phyloP scores from a whole-genome alignment of 257 asterid genomes.

The Jacaranda mimosifolia region DNA sequence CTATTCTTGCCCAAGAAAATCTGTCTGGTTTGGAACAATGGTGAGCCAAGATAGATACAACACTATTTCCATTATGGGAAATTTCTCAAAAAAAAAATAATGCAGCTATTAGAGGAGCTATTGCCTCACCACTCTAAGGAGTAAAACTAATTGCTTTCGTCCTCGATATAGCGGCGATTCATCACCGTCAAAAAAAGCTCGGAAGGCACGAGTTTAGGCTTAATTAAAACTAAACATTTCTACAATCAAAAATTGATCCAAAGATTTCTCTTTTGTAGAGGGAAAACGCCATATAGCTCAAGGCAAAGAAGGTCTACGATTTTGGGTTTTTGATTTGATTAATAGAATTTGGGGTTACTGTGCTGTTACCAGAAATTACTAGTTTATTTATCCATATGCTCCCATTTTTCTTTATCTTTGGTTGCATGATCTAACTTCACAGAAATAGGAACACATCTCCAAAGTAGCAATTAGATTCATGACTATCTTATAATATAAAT shows the following conservation, averaged over 20 bases:
- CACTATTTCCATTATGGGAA: constrained; percentile 81
- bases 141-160: constrained; percentile 91
- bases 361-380: no score
- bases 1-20: constrained; percentile 61
- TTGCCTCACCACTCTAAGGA: constrained; percentile 82
- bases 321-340: neutral
- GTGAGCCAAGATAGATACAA: constrained; percentile 72
- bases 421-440: no score
- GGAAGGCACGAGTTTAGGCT: constrained; percentile 51
- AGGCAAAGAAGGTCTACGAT: constrained; percentile 15
- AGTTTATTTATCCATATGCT: no score
- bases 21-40: constrained; percentile 79
- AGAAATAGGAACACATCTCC: no score
- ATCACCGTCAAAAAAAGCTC: constrained; percentile 57
- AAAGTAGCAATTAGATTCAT: no score
- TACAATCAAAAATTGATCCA: constrained; percentile 22
- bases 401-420: no score
- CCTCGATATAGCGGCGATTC: constrained; percentile 52
- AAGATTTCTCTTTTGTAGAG: neutral
- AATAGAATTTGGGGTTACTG: neutral
- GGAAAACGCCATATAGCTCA: neutral
- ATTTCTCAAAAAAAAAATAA: constrained; percentile 65
- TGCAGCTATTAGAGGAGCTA: constrained; percentile 35
- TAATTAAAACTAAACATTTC: constrained; percentile 44
- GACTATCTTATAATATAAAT: no score